Evolutionary conservation across 495 filamentous ascomycete genomes (phyloP).

Genomic region (Talaromyces wortmannii): DNA sequence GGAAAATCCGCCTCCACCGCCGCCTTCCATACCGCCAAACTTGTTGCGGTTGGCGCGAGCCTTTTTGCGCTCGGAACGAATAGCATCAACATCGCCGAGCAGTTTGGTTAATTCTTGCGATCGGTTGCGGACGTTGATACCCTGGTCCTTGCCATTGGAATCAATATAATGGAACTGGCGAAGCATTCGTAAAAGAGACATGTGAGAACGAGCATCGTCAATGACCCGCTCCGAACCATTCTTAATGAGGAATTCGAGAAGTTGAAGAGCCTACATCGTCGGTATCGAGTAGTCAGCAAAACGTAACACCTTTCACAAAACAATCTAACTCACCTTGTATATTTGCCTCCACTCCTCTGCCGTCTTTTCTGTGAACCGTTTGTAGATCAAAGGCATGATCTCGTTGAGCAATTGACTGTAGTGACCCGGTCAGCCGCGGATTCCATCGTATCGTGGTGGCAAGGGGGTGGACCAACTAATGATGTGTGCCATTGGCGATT

Average conservation of each 20-base stretch:
- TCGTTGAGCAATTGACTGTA: slow-evolving; percentile 90
- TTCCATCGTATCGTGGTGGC: background rate
- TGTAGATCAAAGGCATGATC: slow-evolving; percentile 99
- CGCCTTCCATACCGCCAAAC: slow-evolving; percentile 89
- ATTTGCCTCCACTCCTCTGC: slow-evolving; percentile 99
- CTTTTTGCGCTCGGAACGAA: slow-evolving; percentile 92
- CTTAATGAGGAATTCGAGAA: slow-evolving; percentile 96
- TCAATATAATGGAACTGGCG: slow-evolving; percentile 98
- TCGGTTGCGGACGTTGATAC: slow-evolving; percentile 93
- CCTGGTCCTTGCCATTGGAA: slow-evolving; percentile 94
- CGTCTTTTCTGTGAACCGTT: slow-evolving; percentile 95
- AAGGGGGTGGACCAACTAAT: slow-evolving; percentile 64
- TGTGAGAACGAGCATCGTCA: slow-evolving; percentile 91
- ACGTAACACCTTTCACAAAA: background rate
- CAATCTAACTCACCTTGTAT: slow-evolving; percentile 63
- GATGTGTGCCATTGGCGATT: slow-evolving; percentile 95
- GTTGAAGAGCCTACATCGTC: slow-evolving; percentile 62
- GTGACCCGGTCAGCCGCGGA: slow-evolving; percentile 6
- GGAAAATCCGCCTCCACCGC: slow-evolving; percentile 50
- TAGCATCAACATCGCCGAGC: slow-evolving; percentile 86
- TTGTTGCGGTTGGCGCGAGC: slow-evolving; percentile 83
- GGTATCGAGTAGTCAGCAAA: background rate
- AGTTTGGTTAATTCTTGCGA: slow-evolving; percentile 94
- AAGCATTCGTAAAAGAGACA: slow-evolving; percentile 95
- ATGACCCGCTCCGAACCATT: slow-evolving; percentile 97